These are phyloP conservation scores for Theobroma cacao DNA, from an alignment of 345 rosid genomes.

Conservation along the genomic window DNA sequence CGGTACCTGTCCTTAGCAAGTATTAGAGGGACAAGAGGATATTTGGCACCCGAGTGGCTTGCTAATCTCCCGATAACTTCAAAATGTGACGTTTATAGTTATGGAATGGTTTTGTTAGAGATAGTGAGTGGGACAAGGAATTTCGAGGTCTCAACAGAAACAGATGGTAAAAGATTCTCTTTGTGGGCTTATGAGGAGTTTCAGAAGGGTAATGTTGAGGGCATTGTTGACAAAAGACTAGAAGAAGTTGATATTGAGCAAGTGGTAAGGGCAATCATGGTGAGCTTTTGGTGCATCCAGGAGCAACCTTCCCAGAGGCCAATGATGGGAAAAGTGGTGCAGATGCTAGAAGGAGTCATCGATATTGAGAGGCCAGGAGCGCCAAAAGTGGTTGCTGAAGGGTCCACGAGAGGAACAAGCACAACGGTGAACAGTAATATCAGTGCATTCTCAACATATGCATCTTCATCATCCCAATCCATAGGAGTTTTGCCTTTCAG, in stretches of 20 bases:
- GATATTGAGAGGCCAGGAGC: conserved; percentile 47
- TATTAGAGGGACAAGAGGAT: conserved; percentile 63
- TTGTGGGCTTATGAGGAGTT: conserved; percentile 50
- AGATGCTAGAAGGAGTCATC: conserved; percentile 57
- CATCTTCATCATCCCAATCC: conserved; percentile 43
- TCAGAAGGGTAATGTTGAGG: conserved; percentile 37
- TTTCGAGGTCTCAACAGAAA: conserved; percentile 39
- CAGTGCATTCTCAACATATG: conserved; percentile 39
- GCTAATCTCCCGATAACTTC: conserved; percentile 53
- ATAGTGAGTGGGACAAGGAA: conserved; percentile 56
- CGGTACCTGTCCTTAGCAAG: conserved; percentile 39
- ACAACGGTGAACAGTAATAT: conserved; percentile 32
- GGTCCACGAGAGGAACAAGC: conserved; percentile 31
- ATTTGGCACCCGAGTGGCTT: conserved; percentile 63
- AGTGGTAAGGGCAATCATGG: conserved; percentile 43
- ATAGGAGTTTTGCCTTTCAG: conserved; percentile 38
- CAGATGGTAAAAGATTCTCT: conserved; percentile 43
- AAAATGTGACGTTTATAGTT: conserved; percentile 66
- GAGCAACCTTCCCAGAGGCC: conserved; percentile 58
- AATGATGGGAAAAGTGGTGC: conserved; percentile 58
- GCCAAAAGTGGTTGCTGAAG: conserved; percentile 35
- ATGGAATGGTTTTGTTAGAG: conserved; percentile 62
- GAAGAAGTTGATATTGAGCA: conserved; percentile 41
- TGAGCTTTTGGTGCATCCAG: conserved; percentile 66
- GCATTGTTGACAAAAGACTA: conserved; percentile 44